These are phyloP conservation scores for Penicillium ucsense DNA, from an alignment of 495 filamentous ascomycete species.

Conservation along the genomic window DNA sequence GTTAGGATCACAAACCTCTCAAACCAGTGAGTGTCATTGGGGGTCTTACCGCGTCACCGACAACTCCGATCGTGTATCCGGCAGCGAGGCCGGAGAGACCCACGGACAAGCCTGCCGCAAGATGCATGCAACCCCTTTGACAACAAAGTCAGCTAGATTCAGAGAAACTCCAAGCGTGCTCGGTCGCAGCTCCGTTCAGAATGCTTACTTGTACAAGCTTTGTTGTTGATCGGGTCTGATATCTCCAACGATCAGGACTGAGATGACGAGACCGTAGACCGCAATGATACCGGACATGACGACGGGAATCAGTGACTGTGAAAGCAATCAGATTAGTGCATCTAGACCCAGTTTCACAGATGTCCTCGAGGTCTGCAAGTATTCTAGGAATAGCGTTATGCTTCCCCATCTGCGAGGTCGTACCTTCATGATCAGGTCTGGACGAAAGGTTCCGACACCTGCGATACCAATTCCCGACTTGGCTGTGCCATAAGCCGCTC, in stretches of 20 bases:
- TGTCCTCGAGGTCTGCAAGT: too few species aligned
- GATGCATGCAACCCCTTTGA: constrained; percentile 76
- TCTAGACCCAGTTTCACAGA: not conserved
- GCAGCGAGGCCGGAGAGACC: constrained; percentile 90
- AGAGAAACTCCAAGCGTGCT: not conserved
- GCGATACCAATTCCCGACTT: constrained; percentile 96
- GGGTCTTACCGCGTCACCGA: constrained; percentile 68
- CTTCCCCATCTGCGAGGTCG: not conserved
- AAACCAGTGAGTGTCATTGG: not conserved
- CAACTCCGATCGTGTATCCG: constrained; percentile 91
- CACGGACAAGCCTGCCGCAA: constrained; percentile 83
- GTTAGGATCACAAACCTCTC: constrained; percentile 15
- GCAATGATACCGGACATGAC: constrained; percentile 99
- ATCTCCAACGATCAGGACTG: constrained; percentile 85
- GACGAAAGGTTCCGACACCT: constrained; percentile 83
- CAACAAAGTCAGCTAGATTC: constrained; percentile 8
- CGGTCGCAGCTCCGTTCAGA: not conserved
- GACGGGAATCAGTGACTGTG: constrained; percentile 81
- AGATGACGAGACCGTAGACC: constrained; percentile 93
- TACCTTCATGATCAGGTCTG: constrained; percentile 98
- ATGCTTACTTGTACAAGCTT: constrained; percentile 68
- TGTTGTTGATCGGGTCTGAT: constrained; percentile 63
- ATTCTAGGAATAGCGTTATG: too few species aligned
- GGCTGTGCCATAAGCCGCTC: constrained; percentile 94
- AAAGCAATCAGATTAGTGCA: constrained; percentile 8